A percentile compares a stretch with the other conserved stretches of the same genome.
phyloP scores from a whole-genome alignment of 2,329 filamentous ascomycete species.

The Fusarium sterilihyphosum region DNA sequence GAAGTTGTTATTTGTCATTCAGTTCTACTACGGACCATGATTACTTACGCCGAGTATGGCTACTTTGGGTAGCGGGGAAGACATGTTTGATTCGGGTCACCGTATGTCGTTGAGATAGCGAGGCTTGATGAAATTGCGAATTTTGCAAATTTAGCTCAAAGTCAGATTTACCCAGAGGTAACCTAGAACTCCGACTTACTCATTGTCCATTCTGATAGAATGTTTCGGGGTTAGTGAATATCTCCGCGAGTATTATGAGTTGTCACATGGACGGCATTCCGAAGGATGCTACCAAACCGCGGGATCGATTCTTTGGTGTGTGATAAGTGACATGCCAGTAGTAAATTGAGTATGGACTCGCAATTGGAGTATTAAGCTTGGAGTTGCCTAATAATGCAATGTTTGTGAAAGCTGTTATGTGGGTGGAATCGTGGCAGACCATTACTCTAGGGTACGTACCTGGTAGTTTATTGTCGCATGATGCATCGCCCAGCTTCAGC shows the following conservation, averaged over 20 bases:
- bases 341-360: fast-evolving
- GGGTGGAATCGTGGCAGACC: background rate
- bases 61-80: background rate
- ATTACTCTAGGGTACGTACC: background rate
- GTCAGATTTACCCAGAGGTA: no score
- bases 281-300: background rate
- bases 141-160: background rate
- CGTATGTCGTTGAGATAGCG: background rate
- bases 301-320: background rate
- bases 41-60: background rate
- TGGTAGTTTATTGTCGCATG: background rate
- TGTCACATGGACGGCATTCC: fast-evolving
- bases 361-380: no score
- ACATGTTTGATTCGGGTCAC: background rate
- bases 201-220: background rate
- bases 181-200: no score
- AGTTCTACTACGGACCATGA: fast-evolving
- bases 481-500: background rate
- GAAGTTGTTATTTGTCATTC: background rate
- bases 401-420: background rate
- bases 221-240: background rate
- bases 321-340: fast-evolving
- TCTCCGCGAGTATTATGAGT: background rate
- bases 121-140: background rate
- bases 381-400: fast-evolving